Base-by-base conservation (phyloP, 352 stramenopile genomes). In the Globisporangium mamillatum region DNA sequence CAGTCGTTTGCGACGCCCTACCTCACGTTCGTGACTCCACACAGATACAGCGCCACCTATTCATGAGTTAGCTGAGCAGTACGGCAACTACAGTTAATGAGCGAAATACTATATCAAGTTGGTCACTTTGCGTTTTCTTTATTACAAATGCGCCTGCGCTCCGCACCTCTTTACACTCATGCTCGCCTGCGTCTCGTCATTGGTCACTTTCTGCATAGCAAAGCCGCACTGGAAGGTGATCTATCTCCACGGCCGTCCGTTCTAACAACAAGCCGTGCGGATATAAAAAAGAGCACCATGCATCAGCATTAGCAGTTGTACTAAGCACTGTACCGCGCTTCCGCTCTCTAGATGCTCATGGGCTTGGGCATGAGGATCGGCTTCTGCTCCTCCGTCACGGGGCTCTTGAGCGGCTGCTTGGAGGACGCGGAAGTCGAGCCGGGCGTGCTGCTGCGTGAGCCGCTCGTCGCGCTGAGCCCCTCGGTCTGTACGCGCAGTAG, bases 361-460 rank as follows among this genome's bases (percentile, higher is more conserved):
- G 80, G 80, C 71, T 90, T 90, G 64, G 82, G 82, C 82, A 89
- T 90, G 14, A 71, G 56, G 52, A 90, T 78, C 32, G 81, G 76
- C 68, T 90, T 90, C 70, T 90, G 81, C 60, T 85, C 81, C 50
- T 74, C 79, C 24, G 68, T 67, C 64, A 81, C 73, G 29, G 81
- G 81, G 64, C 81, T 90, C 60, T 80, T 80, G 38, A 80, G 64
- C 27, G 16, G 54, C 20, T 68, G 46, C 64, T 60, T 67, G 41
- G n/a, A 56, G 52, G 74, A 70, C 48, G 70, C 73, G 7, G 41
- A 36, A 27, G 72, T 56, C 38, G 69, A 79, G 71, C 76, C 73
- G 22, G 32, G 36, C 10, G 48, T 61, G 29, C 25, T 60, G 27
- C 55, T 61, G 29, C 55, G 29, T 5, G 55, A 58, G 53, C 22